Evolutionary conservation across 805 yeast genomes (phyloP).

Genomic region (Ogataea siamensis): DNA sequence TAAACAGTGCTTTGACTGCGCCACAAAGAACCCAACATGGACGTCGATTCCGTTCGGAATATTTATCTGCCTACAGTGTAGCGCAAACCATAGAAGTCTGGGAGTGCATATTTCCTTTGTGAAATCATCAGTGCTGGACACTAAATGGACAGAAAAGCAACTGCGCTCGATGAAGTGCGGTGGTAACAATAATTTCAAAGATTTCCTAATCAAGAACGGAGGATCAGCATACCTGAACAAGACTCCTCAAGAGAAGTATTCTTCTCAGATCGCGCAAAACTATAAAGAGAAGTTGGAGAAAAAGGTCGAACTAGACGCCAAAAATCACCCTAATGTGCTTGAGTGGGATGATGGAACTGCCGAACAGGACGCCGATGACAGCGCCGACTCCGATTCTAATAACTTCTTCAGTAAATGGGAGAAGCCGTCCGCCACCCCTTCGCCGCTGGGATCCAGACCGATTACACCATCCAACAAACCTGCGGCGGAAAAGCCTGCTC

Average conservation of each 20-base stretch:
- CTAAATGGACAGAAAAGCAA: conserved; percentile 86
- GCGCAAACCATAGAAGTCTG: conserved; percentile 91
- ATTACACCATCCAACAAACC: conserved; percentile 39
- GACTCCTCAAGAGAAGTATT: conserved; percentile 77
- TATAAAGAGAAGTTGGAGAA: conserved; percentile 79
- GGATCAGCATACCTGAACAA: conserved; percentile 69
- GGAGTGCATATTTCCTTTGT: conserved; percentile 97
- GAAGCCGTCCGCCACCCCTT: conserved; percentile 58
- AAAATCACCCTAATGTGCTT: conserved; percentile 67
- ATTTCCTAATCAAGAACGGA: conserved; percentile 79
- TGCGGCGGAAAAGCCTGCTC: conserved; percentile 29
- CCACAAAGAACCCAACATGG: conserved; percentile 96
- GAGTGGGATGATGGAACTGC: conserved; percentile 53
- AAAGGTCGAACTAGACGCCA: conserved; percentile 63
- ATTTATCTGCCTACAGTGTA: conserved; percentile 88
- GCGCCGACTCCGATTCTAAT: conserved; percentile 54
- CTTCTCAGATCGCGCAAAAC: conserved; percentile 71
- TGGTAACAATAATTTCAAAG: conserved; percentile 85
- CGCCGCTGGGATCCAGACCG: conserved; percentile 47
- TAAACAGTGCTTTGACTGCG: conserved; percentile 87
- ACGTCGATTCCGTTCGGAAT: conserved; percentile 96
- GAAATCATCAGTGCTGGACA: conserved; percentile 82
- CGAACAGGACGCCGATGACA: conserved; percentile 54
- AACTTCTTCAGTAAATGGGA: conserved; percentile 94
- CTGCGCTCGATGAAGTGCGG: conserved; percentile 91